Evolutionary conservation across 164 flowering plant species (phyloP).

Genomic region (Santalum album): DNA sequence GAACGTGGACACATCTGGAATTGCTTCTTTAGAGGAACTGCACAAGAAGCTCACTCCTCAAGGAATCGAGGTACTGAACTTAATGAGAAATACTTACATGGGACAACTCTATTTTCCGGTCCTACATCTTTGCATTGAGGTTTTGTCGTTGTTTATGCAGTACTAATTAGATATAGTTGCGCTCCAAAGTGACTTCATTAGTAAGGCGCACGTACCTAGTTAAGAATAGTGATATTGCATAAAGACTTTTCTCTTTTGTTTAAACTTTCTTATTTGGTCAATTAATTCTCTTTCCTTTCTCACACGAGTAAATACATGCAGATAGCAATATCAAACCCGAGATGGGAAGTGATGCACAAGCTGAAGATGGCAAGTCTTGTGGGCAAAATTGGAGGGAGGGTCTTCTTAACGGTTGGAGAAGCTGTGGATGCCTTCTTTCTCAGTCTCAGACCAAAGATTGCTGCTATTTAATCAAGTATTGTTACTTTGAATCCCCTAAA

Average conservation of each 20-base stretch:
- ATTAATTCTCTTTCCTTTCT: no score
- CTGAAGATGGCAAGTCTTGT: constrained; percentile 52
- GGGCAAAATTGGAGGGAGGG: constrained; percentile 41
- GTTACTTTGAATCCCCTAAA: no score
- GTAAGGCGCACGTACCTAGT: no score
- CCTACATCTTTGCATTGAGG: background rate
- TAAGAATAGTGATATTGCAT: background rate
- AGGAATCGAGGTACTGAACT: constrained; percentile 35
- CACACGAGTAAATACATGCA: no score
- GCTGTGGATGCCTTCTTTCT: constrained; percentile 37
- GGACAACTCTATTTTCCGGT: background rate
- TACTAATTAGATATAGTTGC: no score
- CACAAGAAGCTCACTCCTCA: constrained; percentile 29
- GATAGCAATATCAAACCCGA: constrained; percentile 63
- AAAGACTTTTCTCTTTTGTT: background rate
- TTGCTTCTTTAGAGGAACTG: constrained; percentile 52
- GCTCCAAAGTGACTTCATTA: no score
- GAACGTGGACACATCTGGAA: constrained; percentile 68
- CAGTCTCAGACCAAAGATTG: no score
- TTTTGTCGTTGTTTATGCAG: no score
- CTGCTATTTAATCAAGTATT: no score
- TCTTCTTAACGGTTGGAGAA: constrained; percentile 53
- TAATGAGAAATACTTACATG: no score
- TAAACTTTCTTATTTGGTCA: background rate
- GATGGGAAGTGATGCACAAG: constrained; percentile 70